These are phyloP conservation scores for Kurtzmaniella natalensis DNA, from an alignment of 1,139 yeast species.

Conservation along the genomic window DNA sequence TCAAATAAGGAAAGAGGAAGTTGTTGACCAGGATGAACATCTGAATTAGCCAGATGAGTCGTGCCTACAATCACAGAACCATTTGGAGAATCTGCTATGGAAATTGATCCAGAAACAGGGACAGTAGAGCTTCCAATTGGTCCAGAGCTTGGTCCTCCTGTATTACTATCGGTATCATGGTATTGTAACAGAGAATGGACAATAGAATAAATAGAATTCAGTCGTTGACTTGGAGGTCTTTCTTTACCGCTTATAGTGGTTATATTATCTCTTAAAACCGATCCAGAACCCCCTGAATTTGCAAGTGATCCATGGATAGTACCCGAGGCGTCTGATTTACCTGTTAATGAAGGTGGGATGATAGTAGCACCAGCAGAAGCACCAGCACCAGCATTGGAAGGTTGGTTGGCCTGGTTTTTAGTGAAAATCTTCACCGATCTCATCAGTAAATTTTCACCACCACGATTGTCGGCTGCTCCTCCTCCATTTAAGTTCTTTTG, in stretches of 20 bases:
- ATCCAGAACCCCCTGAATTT: too few species aligned
- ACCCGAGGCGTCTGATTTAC: too few species aligned
- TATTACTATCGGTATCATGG: conserved; percentile 2
- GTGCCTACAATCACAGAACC: conserved; percentile 6
- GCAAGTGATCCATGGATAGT: too few species aligned
- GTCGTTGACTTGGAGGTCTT: conserved; percentile 8
- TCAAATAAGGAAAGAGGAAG: conserved; percentile 4
- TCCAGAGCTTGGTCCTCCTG: too few species aligned
- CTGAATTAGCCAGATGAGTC: neutral
- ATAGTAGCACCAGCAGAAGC: neutral
- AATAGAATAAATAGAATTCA: conserved; percentile 8
- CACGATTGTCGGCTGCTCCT: neutral
- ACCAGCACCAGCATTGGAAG: too few species aligned
- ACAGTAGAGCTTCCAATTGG: conserved; percentile 4
- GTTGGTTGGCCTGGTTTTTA: too few species aligned
- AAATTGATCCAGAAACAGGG: too few species aligned
- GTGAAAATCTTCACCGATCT: neutral
- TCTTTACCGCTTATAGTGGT: conserved; percentile 8
- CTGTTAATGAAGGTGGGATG: too few species aligned
- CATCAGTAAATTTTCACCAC: conserved; percentile 1
- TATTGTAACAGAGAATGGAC: conserved; percentile 4
- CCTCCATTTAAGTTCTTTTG: neutral
- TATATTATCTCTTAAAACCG: conserved; percentile 4
- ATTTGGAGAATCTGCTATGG: conserved; percentile 5
- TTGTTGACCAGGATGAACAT: neutral